Evolutionary conservation across 768 basidiomycete species (phyloP).

Genomic region (Russula lepida): DNA sequence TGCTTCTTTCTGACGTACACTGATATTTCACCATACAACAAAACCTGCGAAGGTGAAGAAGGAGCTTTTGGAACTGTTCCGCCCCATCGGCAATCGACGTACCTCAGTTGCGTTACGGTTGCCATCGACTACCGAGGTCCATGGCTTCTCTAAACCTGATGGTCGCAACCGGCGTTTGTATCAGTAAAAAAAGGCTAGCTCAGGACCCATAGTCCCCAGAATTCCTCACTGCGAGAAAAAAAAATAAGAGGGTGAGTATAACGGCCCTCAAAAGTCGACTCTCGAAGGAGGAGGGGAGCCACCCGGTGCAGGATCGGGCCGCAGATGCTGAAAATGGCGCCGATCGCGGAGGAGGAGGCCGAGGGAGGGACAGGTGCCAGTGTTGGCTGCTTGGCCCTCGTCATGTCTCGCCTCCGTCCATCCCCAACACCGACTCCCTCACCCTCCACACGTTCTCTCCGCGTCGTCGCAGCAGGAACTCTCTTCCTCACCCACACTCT

Average conservation of each 20-base stretch:
- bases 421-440: slow-evolving; percentile 14
- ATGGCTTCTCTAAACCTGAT: background rate
- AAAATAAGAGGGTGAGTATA: background rate
- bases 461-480: slow-evolving; percentile 72
- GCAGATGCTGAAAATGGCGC: background rate
- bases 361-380: no score
- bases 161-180: background rate
- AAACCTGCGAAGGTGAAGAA: no score
- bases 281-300: no score
- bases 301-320: background rate
- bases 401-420: slow-evolving; percentile 26
- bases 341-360: background rate
- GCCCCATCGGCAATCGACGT: no score
- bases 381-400: background rate
- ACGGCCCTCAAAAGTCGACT: no score
- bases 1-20: background rate
- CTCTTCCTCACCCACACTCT: slow-evolving; percentile 74
- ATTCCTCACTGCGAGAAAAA: background rate
- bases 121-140: background rate
- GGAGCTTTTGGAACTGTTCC: no score
- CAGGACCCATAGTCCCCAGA: background rate
- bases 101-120: background rate
- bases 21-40: no score
- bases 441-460: slow-evolving; percentile 35
- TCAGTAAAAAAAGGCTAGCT: background rate